These are phyloP conservation scores for Chaetomiaceae sp. DNA, from an alignment of 2,329 filamentous ascomycete genomes.

Conservation along the genomic window DNA sequence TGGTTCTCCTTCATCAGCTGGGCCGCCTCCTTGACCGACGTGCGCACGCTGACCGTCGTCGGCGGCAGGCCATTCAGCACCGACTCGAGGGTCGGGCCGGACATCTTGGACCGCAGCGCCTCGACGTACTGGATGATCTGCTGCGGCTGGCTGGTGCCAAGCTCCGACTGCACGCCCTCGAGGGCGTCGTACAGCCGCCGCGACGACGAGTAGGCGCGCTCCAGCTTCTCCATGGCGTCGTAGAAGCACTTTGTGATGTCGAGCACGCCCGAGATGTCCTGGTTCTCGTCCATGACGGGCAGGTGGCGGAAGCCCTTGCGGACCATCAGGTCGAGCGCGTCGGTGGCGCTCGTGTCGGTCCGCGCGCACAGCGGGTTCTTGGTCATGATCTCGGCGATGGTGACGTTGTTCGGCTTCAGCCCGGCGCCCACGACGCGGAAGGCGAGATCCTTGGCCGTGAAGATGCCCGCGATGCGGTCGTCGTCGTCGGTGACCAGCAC, in stretches of 20 bases:
- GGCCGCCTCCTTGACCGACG: constrained; percentile 93
- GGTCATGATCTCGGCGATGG: constrained; percentile 98
- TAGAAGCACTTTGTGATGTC: constrained; percentile 99
- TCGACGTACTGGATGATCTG: constrained; percentile 99
- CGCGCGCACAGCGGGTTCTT: constrained; percentile 97
- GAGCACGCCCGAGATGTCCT: constrained; percentile 95
- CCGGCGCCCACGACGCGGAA: constrained; percentile 93
- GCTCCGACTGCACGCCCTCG: constrained; percentile 94
- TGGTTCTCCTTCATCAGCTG: constrained; percentile 98
- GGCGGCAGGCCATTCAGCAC: constrained; percentile 89
- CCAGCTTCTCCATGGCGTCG: constrained; percentile 99
- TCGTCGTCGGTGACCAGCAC: constrained; percentile 97
- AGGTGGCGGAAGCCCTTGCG: constrained; percentile 96
- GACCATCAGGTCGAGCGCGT: constrained; percentile 96
- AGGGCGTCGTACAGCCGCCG: constrained; percentile 95
- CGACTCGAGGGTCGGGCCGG: constrained; percentile 89
- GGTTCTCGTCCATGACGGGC: constrained; percentile 99
- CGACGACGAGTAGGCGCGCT: constrained; percentile 96
- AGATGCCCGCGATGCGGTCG: constrained; percentile 96
- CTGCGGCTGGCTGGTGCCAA: constrained; percentile 92
- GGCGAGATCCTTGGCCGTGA: constrained; percentile 96
- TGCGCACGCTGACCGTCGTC: constrained; percentile 90
- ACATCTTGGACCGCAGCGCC: constrained; percentile 93
- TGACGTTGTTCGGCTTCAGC: constrained; percentile 81
- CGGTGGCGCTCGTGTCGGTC: constrained; percentile 96